Base-by-base conservation (phyloP, 371 early-diverging fungal genomes). In the Rhizomucor miehei region DNA sequence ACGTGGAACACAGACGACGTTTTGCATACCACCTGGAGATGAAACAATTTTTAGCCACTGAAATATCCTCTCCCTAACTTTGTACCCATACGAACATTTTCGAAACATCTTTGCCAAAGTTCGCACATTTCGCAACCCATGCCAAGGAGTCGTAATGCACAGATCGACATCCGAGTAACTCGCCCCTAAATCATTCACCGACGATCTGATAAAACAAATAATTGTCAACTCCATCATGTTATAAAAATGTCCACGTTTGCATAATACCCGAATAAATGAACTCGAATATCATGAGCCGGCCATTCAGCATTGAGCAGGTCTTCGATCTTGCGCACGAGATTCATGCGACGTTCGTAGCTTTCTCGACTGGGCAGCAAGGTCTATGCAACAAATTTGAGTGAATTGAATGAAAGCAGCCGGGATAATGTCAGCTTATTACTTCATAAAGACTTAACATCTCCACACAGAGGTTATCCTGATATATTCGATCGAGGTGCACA, bases 201-300 rank as follows among this genome's bases (percentile, higher is more conserved):
- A 82, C 6, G 86, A 85, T 19, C 86, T 85, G 25, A 25, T 40
- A 16, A 41, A 29, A 48, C 48, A 12, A 12, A 16, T 41, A 25
- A 39, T 17, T 14, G 41, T 41, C 19, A 19, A 14, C 41, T 41
- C 12, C 6, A 19, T 41, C 11, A 6, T 41, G 6, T 41, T 41
- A 12, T 16, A 12, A 16, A 17, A 47, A 55, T n/a, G 35, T 44
- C 10, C n/a, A 41, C 35, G 29, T 36, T 17, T 23, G 25, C 17
- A 46, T 23, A 47, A 41, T 76, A 81, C 68, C 87, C 87, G 69
- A 87, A 87, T 40, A 87, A 65, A 59, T 85, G 78, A 3, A 79
- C 78, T 45, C 78, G 75, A 21, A 87, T 73, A 49, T 83, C 75
- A 39, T 67, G 69, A 44, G 62, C 68, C 6, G 82, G 84, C 73